phyloP scores from a whole-genome alignment of 192 early-diverging fungal genomes.

The Umbelopsis sp. region DNA sequence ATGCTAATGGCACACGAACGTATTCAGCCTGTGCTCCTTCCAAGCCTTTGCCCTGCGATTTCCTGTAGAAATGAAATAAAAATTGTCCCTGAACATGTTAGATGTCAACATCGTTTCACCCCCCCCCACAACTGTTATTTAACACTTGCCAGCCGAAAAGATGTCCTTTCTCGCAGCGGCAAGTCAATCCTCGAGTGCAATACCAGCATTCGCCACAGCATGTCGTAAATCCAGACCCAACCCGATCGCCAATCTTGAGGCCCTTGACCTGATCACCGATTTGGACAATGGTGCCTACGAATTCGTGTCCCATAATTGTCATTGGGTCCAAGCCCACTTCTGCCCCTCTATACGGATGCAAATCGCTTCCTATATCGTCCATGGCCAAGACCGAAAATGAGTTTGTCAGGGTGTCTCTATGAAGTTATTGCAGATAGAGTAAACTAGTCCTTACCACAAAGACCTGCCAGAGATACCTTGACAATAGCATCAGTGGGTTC shows the following conservation, averaged over 20 bases:
- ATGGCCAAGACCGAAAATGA: neutral
- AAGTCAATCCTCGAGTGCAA: conserved; percentile 42
- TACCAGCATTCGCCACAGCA: conserved; percentile 45
- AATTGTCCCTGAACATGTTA: too few relatives aligned
- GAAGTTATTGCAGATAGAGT: conserved; percentile 12
- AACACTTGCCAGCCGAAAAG: conserved; percentile 45
- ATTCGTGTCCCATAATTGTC: conserved; percentile 57
- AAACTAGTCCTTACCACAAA: conserved; percentile 48
- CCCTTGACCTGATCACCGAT: conserved; percentile 38
- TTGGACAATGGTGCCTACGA: conserved; percentile 48
- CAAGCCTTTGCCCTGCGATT: conserved; percentile 36
- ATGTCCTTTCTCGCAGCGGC: conserved; percentile 49
- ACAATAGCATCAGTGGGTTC: conserved; percentile 51
- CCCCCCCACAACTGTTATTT: too few relatives aligned
- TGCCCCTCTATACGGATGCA: conserved; percentile 41
- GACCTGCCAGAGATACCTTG: conserved; percentile 42
- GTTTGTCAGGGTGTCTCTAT: neutral
- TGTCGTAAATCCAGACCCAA: conserved; percentile 51
- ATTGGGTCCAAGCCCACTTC: conserved; percentile 43
- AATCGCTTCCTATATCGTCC: neutral
- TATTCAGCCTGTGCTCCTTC: conserved; percentile 60
- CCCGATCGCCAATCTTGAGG: conserved; percentile 44
- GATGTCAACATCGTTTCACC: too few relatives aligned
- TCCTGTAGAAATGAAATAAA: neutral
- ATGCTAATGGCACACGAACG: conserved; percentile 52